These are phyloP conservation scores for Periglandula ipomoeae DNA, from an alignment of 2,329 filamentous ascomycete genomes.

Conservation along the genomic window DNA sequence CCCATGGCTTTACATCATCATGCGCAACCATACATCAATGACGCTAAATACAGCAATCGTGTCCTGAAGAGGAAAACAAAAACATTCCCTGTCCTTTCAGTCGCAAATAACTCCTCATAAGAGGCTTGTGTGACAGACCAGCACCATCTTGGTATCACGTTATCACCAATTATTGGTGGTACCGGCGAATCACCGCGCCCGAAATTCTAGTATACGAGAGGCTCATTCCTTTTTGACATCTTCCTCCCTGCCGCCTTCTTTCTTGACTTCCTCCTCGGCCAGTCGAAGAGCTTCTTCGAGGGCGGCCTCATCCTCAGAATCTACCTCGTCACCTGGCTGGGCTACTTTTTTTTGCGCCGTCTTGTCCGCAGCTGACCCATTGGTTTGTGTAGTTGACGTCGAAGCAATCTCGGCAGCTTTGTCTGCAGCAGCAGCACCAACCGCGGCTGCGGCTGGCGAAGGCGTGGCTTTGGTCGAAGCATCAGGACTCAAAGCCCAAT, in stretches of 20 bases:
- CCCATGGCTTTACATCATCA: not conserved
- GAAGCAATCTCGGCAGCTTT: slow-evolving; percentile 13
- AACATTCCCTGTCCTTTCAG: no score
- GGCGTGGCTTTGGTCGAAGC: slow-evolving; percentile 21
- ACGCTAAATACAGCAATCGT: not conserved
- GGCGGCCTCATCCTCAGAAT: slow-evolving; percentile 28
- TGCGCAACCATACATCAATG: not conserved
- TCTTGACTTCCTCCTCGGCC: slow-evolving; percentile 20
- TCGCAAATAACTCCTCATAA: no score
- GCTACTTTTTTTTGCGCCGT: not conserved
- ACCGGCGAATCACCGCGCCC: no score
- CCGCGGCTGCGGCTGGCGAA: not conserved
- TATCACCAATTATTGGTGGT: no score
- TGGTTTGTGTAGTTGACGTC: slow-evolving; percentile 13
- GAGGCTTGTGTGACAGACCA: not conserved
- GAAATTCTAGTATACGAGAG: no score
- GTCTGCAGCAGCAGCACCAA: slow-evolving; percentile 14
- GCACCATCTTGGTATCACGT: not conserved
- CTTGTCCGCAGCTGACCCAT: slow-evolving; percentile 2
- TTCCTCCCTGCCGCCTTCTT: slow-evolving; percentile 5
- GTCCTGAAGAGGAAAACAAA: no score
- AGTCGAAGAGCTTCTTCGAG: slow-evolving; percentile 25
- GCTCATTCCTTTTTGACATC: no score
- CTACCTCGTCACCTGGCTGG: slow-evolving; percentile 19
- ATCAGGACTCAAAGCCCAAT: slow-evolving; percentile 60